Evolutionary conservation across 1,139 yeast genomes (phyloP), one percentile per base, ranked within the genome.

Genomic region (Taphrina populina): DNA sequence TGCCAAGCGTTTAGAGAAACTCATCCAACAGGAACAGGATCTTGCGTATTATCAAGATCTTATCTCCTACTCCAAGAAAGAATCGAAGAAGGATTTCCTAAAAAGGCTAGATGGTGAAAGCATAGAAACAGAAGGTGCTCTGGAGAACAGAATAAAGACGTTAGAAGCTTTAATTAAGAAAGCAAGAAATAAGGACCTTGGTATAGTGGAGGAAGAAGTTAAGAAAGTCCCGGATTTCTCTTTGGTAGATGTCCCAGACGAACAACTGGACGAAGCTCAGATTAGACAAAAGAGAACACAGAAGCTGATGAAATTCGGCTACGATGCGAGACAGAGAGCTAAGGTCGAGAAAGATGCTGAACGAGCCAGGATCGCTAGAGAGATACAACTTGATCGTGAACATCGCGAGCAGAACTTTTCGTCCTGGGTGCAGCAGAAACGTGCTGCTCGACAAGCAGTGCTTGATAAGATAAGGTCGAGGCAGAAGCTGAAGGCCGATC

Each of bases 241-340:
- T 11, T 73, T 92, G 58, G 79, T 87, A 0, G 95, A 87, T 37
- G 75, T 80, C 4, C 92, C 96, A 0, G 95, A 92, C 68, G 92
- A 82, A 40, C 83, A 88, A 61, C 75, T 94, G 43, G 76, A 77
- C 40, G 88, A 84, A 35, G 95, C 85, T 4, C 86, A 86, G 64
- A 73, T 88, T 54, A 87, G 84, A 64, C 97, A 88, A 66, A 94
- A 94, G 69, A 76, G 95, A 56, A 82, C 82, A 59, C 97, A 92
- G 69, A 76, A 80, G 63, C 76, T 92, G 37, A 74, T 85, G 70
- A 88, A 88, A 65, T 95, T 95, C 3, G 88, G 87, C 64, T 82
- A 78, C 64, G 98, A 92, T 55, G 96, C 97, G 0, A 78, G 97
- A 60, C 79, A 80, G 69, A 78, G 94, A 58, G 88, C 88, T 8